Evolutionary conservation across 768 basidiomycete species (phyloP), one percentile per base, ranked within the genome.

Genomic region (Mycena leptocephala): DNA sequence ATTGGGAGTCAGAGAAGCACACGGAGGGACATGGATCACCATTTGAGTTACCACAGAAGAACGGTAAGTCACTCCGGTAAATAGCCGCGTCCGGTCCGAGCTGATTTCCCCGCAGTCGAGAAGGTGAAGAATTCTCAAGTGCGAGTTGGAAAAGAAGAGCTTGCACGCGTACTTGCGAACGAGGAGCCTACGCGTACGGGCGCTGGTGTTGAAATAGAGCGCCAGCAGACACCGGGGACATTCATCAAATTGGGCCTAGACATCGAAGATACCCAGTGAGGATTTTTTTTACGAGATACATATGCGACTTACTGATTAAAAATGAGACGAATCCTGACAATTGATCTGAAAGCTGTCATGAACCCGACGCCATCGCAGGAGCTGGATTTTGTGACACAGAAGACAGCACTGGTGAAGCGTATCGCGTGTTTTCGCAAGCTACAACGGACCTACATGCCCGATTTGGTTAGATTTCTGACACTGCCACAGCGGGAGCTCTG

Each of bases 241-340:
- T 61, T 70, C n/a, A 61, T 70, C n/a, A 37, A 2, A 13, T 48
- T 70, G 58, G 70, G 70, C 16, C 41, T 70, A 14, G 70, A 48
- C 0, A 33, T 70, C 43, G 59, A 69, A 14, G 22, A 69, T 1
- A 26, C 8, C 14, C 67, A 69, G 67, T 59, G 41, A 41, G 67
- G n/a, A n/a, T n/a, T n/a, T n/a, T n/a, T n/a, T n/a, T n/a, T n/a
- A n/a, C n/a, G n/a, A n/a, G n/a, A n/a, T n/a, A n/a, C n/a, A n/a
- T n/a, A n/a, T n/a, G n/a, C n/a, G n/a, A n/a, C n/a, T n/a, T n/a
- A n/a, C n/a, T n/a, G n/a, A n/a, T n/a, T n/a, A n/a, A n/a, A n/a
- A n/a, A n/a, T n/a, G n/a, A n/a, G n/a, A n/a, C n/a, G n/a, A n/a
- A n/a, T n/a, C n/a, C n/a, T n/a, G n/a, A n/a, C n/a, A n/a, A n/a